A percentile compares a stretch with the other conserved stretches of the same genome.
Evolutionary conservation across 2,329 filamentous ascomycete genomes (phyloP).

Genomic region (Exserohilum rostratum): DNA sequence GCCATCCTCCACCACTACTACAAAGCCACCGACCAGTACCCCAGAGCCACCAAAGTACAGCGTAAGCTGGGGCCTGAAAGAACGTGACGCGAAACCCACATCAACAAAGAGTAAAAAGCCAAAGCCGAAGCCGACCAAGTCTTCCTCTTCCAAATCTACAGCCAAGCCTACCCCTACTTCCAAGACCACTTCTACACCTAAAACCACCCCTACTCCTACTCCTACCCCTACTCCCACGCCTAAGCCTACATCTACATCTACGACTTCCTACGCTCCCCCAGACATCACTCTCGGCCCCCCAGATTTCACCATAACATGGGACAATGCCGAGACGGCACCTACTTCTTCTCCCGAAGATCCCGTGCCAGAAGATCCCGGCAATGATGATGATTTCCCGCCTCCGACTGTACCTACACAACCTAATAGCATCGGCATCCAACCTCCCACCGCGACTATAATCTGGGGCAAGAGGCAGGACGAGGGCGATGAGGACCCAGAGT

Average conservation of each 20-base stretch:
- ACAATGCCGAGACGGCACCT: neutral
- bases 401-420: slow-evolving; percentile 13
- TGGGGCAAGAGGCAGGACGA: slow-evolving; percentile 10
- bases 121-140: slow-evolving; percentile 3
- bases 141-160: slow-evolving; percentile 3
- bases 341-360: slow-evolving; percentile 1
- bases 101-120: slow-evolving; percentile 1
- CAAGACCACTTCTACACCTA: slow-evolving; percentile 8
- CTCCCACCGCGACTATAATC: slow-evolving; percentile 18
- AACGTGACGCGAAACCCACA: slow-evolving; percentile 10
- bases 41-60: slow-evolving; percentile 16
- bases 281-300: slow-evolving; percentile 20
- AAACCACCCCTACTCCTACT: slow-evolving; percentile 9
- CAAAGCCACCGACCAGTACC: slow-evolving; percentile 10
- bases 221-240: slow-evolving; percentile 4
- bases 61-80: slow-evolving; percentile 19
- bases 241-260: neutral
- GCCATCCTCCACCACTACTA: neutral
- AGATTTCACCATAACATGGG: slow-evolving; percentile 15
- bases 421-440: slow-evolving; percentile 17
- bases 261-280: slow-evolving; percentile 9
- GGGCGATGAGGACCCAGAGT: neutral
- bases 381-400: slow-evolving; percentile 8
- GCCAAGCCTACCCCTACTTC: slow-evolving; percentile 10
- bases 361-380: slow-evolving; percentile 18